phyloP scores from a whole-genome alignment of 371 early-diverging fungal genomes.

The Rhizopus microsporus region DNA sequence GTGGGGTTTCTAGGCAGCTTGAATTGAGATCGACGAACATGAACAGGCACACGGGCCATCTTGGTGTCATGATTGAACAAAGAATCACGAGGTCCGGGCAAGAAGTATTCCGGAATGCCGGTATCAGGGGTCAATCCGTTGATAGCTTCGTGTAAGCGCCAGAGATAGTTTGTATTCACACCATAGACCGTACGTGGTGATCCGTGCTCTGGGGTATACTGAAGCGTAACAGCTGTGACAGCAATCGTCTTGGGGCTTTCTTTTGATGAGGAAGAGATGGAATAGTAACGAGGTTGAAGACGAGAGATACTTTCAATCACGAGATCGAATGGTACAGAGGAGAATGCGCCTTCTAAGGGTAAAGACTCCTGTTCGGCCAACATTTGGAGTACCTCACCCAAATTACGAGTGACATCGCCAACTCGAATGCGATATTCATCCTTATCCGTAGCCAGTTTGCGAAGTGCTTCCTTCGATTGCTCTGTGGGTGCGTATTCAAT shows the following conservation, averaged over 20 bases:
- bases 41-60: slow-evolving; percentile 66
- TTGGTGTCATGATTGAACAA: slow-evolving; percentile 1
- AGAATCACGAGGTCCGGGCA: slow-evolving; percentile 53
- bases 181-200: slow-evolving; percentile 68
- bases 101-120: slow-evolving; percentile 36
- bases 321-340: slow-evolving; percentile 68
- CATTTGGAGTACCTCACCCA: slow-evolving; percentile 66
- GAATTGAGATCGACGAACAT: slow-evolving; percentile 88
- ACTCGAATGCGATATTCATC: slow-evolving; percentile 70
- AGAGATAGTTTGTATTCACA: slow-evolving; percentile 75
- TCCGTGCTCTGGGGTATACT: slow-evolving; percentile 66
- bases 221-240: slow-evolving; percentile 87
- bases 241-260: slow-evolving; percentile 72
- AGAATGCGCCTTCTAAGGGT: slow-evolving; percentile 28
- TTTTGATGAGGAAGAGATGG: slow-evolving; percentile 88
- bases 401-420: slow-evolving; percentile 62
- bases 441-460: slow-evolving; percentile 68
- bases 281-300: slow-evolving; percentile 91
- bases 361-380: slow-evolving; percentile 27
- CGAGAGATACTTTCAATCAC: slow-evolving; percentile 82
- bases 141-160: slow-evolving; percentile 51
- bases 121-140: slow-evolving; percentile 23
- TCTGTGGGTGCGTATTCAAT: slow-evolving; percentile 65
- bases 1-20: slow-evolving; percentile 77
- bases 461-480: slow-evolving; percentile 54